Evolutionary conservation across 1,284 basidiomycete genomes (phyloP), one percentile per base, ranked within the genome.

Genomic region (Cystobasidiaceae sp.): DNA sequence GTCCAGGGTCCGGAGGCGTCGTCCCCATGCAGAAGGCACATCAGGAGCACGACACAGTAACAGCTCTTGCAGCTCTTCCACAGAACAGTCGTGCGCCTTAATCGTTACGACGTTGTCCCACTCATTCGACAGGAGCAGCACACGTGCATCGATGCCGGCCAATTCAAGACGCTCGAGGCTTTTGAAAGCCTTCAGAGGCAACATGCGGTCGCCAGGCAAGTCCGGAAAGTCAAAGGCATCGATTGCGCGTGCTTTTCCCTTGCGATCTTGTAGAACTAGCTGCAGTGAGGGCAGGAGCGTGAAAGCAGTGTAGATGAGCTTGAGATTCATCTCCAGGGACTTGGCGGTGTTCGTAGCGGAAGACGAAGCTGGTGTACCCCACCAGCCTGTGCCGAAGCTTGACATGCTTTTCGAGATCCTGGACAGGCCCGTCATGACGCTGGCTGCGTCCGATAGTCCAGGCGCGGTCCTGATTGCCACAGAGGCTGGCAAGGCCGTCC

Each of bases 171-270:
- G 83, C 74, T 86, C 83, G 21, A 94, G 76, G 74, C 85, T 90
- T 81, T 88, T 90, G 82, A 94, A 93, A 15, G 82, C 81, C 69
- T 90, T 85, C 23, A 94, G 79, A 1, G 92, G 90, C 6, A 93
- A 77, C 5, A 87, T 88, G 69, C 84, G 89, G 70, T 83, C 81
- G 63, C 84, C 84, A 0, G 89, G 86, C 7, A 86, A 81, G 64
- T 92, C 88, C 37, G 85, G 81, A 9, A 74, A 54, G 15, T 81
- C 80, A 11, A 89, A 81, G 73, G 89, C 90, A 6, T 82, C 77
- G 27, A 93, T 85, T 61, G 85, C 77, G 67, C 84, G 85, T 45
- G 80, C 80, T 45, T 83, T 83, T 3, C 84, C 84, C 3, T 83
- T 82, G 62, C 79, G 80, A 75, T 75, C 1, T 70, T 70, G 30